Conservation (phyloP, 2,329 filamentous ascomycete genomes). For the Aphanoascus verrucosus region DNA sequence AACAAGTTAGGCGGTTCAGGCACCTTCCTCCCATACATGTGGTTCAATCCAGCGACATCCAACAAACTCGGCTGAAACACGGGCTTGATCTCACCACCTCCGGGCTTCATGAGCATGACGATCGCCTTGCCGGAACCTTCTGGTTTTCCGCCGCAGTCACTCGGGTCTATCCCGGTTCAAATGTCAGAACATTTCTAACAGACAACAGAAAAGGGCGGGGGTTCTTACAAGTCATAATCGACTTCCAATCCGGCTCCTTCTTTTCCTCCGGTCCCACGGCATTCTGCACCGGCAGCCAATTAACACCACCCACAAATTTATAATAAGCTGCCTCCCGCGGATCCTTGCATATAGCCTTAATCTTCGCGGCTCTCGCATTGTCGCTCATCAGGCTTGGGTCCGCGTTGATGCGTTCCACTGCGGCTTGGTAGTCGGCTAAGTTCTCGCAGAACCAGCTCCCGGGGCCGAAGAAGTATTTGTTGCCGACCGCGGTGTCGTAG, state of each 20-base stretch:
- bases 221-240: slow-evolving; percentile 4
- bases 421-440: background rate
- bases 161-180: background rate
- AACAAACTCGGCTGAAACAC: background rate
- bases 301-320: background rate
- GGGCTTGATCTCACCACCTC: background rate
- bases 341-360: background rate
- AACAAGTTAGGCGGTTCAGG: background rate
- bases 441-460: slow-evolving; percentile 4
- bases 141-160: background rate
- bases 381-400: background rate
- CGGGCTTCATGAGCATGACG: background rate
- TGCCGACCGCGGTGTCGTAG: background rate
- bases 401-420: background rate
- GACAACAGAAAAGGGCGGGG: background rate
- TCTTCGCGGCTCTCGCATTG: background rate
- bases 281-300: background rate
- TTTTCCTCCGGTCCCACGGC: background rate
- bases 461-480: background rate
- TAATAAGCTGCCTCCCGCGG: background rate
- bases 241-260: slow-evolving; percentile 1
- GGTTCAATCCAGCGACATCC: background rate
- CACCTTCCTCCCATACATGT: background rate
- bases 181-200: background rate
- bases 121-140: background rate